phyloP scores from a whole-genome alignment of 495 filamentous ascomycete genomes.

The Neurospora tetrasperma region DNA sequence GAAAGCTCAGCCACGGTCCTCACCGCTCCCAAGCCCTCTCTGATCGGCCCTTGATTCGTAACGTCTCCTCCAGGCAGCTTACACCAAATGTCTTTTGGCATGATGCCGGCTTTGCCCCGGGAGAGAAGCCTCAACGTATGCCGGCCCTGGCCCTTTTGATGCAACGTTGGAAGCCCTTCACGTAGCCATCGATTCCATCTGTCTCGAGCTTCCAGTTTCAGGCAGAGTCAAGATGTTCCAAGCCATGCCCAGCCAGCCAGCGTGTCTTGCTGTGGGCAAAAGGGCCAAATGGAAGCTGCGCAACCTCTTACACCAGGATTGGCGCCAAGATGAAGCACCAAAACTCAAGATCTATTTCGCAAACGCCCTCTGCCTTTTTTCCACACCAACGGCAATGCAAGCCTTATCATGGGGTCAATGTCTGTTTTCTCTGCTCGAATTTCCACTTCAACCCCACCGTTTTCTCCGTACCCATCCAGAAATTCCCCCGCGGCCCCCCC shows the following conservation, averaged over 20 bases:
- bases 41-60: background rate
- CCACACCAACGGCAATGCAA: background rate
- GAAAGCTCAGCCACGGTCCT: slow-evolving; percentile 22
- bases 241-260: background rate
- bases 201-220: background rate
- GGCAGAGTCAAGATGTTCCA: background rate
- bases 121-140: background rate
- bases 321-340: background rate
- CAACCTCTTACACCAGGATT: background rate
- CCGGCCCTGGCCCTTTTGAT: background rate
- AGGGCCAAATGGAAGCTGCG: background rate
- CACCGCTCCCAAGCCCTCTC: slow-evolving; percentile 20
- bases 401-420: background rate
- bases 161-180: background rate
- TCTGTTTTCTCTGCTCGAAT: background rate
- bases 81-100: background rate
- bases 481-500: background rate
- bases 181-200: background rate
- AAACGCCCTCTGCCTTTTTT: background rate
- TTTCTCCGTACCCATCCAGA: background rate
- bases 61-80: background rate
- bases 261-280: background rate
- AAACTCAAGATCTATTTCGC: background rate
- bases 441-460: background rate
- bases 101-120: background rate